Base-by-base conservation (phyloP, 441 rosid genomes). In the Aleurites moluccanus region DNA sequence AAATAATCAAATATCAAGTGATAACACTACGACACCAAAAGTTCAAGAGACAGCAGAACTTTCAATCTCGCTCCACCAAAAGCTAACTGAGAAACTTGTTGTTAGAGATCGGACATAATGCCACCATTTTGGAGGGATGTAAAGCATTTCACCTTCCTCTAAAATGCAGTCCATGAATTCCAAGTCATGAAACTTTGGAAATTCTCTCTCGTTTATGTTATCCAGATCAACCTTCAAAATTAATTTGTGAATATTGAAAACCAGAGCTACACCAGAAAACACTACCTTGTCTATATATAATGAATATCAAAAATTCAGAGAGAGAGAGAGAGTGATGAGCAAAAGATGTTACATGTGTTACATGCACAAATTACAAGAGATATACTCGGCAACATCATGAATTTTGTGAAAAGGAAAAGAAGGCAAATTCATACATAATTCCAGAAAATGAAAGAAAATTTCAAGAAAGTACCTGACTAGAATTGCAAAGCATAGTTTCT, bases 91-190 rank as follows among this genome's bases (percentile, higher is more conserved):
- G 53, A 95, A 79, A 83, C 99, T 95, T 27, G 86, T 62, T 0
- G 98, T 88, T 64, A 95, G 85, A 61, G 98, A 93, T 72, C 95
- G 86, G 63, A 95, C 98, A 40, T 95, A 95, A 73, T 95, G 99
- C 99, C 99, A 95, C 99, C 99, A 95, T 86, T 90, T 93, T 20
- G 94, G 97, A 6, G 99, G 99, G 77, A 95, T 93, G 90, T 95
- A 95, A 52, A 95, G 87, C 99, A 95, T 93, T 79, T 93, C 99
- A 0, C 99, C 99, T 81, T 92, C 99, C 72, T 91, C 97, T 65
- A 95, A 77, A 67, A 95, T 80, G 81, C 99, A 95, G 80, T 95
- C 99, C 80, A 87, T 52, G 76, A 93, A 95, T 63, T 91, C 98
- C 68, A 89, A 78, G 81, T 85, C 95, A 25, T 10, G 67, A 30